Evolutionary conservation across 805 yeast genomes (phyloP).

Genomic region (Saccharomycopsis guyanensis): DNA sequence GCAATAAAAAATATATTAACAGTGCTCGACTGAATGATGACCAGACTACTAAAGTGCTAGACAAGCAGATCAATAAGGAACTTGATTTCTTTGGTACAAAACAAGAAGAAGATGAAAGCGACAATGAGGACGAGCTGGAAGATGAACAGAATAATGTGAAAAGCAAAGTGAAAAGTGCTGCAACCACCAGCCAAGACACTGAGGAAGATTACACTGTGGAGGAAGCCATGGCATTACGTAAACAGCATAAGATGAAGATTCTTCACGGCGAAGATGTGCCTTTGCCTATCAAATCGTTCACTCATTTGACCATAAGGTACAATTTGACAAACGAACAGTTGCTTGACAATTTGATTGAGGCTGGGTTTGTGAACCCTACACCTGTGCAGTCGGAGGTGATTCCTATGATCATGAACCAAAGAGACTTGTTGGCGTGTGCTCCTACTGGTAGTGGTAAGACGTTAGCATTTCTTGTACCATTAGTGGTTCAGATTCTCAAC

Average conservation of each 20-base stretch:
- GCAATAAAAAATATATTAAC: conserved; percentile 24
- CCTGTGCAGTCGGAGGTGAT: conserved; percentile 89
- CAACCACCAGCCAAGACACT: conserved; percentile 27
- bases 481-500: conserved; percentile 41
- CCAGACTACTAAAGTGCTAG: conserved; percentile 26
- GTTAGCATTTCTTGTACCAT: conserved; percentile 77
- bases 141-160: conserved; percentile 7
- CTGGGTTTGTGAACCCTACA: conserved; percentile 79
- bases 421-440: conserved; percentile 89
- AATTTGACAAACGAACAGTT: conserved; percentile 43
- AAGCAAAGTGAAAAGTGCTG: conserved; percentile 24
- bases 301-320: conserved; percentile 67
- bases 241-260: conserved; percentile 56
- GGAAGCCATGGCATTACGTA: conserved; percentile 58
- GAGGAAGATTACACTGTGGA: conserved; percentile 34
- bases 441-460: conserved; percentile 99
- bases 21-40: conserved; percentile 30
- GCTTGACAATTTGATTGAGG: conserved; percentile 53
- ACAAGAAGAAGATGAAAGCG: conserved; percentile 24
- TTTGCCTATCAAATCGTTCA: conserved; percentile 85
- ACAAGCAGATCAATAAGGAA: conserved; percentile 56
- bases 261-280: conserved; percentile 75
- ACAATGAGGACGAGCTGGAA: conserved; percentile 25
- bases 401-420: conserved; percentile 58
- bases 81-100: conserved; percentile 71